Evolutionary conservation across 2,329 filamentous ascomycete species (phyloP).

Genomic region (Neofusicoccum sp.): DNA sequence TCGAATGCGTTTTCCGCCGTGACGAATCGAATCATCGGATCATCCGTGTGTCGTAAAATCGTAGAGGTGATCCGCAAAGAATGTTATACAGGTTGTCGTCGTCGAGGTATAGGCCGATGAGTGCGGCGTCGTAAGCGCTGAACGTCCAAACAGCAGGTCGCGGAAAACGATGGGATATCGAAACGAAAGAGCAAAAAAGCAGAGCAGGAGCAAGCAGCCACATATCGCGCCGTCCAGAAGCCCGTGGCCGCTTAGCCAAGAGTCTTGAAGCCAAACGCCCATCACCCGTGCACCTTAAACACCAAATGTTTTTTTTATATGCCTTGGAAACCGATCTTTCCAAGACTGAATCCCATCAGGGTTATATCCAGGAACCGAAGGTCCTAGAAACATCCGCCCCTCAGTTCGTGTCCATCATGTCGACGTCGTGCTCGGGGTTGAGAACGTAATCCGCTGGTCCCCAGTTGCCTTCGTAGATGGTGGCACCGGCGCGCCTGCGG

Average conservation of each 20-base stretch:
- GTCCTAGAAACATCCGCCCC: neutral
- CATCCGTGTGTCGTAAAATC: constrained; percentile 10
- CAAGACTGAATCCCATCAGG: neutral
- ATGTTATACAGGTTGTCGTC: constrained; percentile 13
- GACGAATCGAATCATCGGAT: constrained; percentile 14
- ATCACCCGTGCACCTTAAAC: constrained; percentile 6
- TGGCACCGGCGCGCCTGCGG: constrained; percentile 82
- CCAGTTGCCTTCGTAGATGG: constrained; percentile 94
- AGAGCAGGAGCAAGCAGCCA: constrained; percentile 10
- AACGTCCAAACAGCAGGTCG: constrained; percentile 15
- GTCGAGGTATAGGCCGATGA: constrained; percentile 5
- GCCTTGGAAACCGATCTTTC: neutral
- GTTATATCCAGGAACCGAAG: neutral
- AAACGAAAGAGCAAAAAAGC: constrained; percentile 16
- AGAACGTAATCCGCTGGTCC: constrained; percentile 70
- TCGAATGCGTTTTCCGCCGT: constrained; percentile 10
- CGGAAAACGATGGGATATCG: constrained; percentile 17
- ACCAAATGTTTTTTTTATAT: constrained; percentile 8
- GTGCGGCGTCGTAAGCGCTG: constrained; percentile 15
- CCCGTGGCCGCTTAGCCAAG: constrained; percentile 13
- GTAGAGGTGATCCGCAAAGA: constrained; percentile 14
- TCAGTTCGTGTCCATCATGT: constrained; percentile 59
- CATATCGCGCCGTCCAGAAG: constrained; percentile 6
- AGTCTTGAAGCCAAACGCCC: constrained; percentile 11
- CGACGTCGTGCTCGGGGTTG: constrained; percentile 51